A percentile compares a stretch with the other conserved stretches of the same genome.
These are phyloP conservation scores for Sorghum bicolor DNA, from an alignment of 176 grass and related monocot genomes.

Conservation along the genomic window DNA sequence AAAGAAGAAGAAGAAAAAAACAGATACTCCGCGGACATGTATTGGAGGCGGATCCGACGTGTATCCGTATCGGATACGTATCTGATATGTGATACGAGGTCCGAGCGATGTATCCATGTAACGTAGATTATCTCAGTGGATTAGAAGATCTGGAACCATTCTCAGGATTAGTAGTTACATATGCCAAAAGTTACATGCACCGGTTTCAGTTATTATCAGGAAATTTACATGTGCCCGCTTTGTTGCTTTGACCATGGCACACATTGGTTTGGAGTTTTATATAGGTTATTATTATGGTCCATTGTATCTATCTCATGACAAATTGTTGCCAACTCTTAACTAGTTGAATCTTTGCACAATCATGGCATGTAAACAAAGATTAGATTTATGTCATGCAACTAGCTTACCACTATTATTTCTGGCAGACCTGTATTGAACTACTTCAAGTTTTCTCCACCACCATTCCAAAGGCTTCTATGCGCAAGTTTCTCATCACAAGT, in stretches of 20 bases:
- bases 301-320: constrained; percentile 10
- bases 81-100: too few species aligned
- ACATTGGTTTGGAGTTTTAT: constrained; percentile 2
- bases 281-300: background rate
- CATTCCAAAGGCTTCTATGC: constrained; percentile 58
- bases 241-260: background rate
- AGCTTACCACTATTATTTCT: constrained; percentile 20
- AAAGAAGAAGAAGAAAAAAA: too few species aligned
- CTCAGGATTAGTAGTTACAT: background rate
- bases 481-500: constrained; percentile 25
- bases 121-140: background rate
- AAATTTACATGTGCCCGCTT: background rate
- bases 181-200: background rate
- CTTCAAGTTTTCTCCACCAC: constrained; percentile 76
- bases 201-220: background rate
- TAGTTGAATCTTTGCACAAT: background rate
- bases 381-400: background rate
- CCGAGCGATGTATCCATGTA: too few species aligned
- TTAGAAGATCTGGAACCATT: background rate
- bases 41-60: too few species aligned
- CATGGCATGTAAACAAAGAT: background rate
- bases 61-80: too few species aligned
- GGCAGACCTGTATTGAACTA: constrained; percentile 66
- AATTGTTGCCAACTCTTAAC: background rate
- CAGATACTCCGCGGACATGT: too few species aligned